Conservation (phyloP, 345 rosid genomes). For the Eutrema japonicum region DNA sequence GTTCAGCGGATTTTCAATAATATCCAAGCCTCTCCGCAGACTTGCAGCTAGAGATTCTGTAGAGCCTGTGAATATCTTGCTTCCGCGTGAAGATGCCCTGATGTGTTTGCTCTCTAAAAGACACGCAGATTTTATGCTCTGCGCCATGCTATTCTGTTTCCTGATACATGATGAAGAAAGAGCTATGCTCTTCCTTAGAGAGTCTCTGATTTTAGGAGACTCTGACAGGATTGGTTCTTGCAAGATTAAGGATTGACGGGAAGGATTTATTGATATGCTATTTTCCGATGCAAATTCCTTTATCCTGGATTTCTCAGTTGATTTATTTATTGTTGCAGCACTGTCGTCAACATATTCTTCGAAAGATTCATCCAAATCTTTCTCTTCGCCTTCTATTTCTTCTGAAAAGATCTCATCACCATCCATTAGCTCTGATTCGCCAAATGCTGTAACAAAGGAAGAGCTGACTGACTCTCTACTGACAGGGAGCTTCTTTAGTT, state of each 20-base stretch:
- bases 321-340: constrained; percentile 40
- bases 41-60: constrained; percentile 92
- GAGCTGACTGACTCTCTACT: constrained; percentile 56
- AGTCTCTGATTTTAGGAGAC: constrained; percentile 82
- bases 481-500: constrained; percentile 52
- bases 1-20: constrained; percentile 70
- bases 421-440: constrained; percentile 62
- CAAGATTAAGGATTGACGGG: constrained; percentile 59
- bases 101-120: constrained; percentile 59
- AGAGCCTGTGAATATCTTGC: constrained; percentile 69
- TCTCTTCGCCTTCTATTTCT: constrained; percentile 48
- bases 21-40: constrained; percentile 87
- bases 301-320: constrained; percentile 40
- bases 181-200: constrained; percentile 64
- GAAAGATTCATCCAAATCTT: constrained; percentile 42
- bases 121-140: constrained; percentile 48
- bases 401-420: constrained; percentile 64
- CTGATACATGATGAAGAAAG: constrained; percentile 57
- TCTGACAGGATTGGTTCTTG: constrained; percentile 84
- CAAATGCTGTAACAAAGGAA: constrained; percentile 67
- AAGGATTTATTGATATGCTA: constrained; percentile 64
- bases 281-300: constrained; percentile 48
- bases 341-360: constrained; percentile 42
- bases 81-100: constrained; percentile 72
- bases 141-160: constrained; percentile 54